These are phyloP conservation scores for Naganishia vishniacii DNA, from an alignment of 768 basidiomycete genomes.

Conservation along the genomic window DNA sequence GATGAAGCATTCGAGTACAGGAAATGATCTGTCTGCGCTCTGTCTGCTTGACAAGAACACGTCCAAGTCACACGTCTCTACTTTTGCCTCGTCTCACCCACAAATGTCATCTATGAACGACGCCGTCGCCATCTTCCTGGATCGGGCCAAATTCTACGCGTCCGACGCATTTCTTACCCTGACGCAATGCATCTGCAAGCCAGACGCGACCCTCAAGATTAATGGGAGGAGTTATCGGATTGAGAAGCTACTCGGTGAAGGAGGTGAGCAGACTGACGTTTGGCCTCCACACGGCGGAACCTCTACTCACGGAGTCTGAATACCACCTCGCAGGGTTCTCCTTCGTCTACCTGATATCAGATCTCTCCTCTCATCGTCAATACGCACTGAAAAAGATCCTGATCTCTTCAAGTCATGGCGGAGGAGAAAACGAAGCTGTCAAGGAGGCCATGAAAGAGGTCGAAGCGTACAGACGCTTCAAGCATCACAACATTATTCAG, in stretches of 20 bases:
- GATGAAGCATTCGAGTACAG: no score
- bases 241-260: conserved; percentile 87
- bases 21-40: no score
- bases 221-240: conserved; percentile 93
- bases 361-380: conserved; percentile 58
- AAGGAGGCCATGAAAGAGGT: conserved; percentile 58
- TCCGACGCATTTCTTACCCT: conserved; percentile 44
- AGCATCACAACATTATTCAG: conserved; percentile 94
- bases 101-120: conserved; percentile 18
- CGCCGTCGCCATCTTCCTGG: conserved; percentile 31
- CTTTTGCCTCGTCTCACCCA: no score
- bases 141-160: conserved; percentile 47
- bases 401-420: conserved; percentile 32
- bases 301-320: no score
- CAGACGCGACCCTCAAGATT: conserved; percentile 79
- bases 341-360: conserved; percentile 49
- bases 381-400: conserved; percentile 84
- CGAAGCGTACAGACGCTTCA: conserved; percentile 91
- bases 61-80: no score
- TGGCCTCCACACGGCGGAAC: no score
- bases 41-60: no score
- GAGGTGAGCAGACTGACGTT: conserved; percentile 61
- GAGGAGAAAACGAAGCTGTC: conserved; percentile 62
- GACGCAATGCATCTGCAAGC: conserved; percentile 43
- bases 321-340: conserved; percentile 41